Base-by-base conservation (phyloP, 495 filamentous ascomycete species). In the Xylaria palmicola region DNA sequence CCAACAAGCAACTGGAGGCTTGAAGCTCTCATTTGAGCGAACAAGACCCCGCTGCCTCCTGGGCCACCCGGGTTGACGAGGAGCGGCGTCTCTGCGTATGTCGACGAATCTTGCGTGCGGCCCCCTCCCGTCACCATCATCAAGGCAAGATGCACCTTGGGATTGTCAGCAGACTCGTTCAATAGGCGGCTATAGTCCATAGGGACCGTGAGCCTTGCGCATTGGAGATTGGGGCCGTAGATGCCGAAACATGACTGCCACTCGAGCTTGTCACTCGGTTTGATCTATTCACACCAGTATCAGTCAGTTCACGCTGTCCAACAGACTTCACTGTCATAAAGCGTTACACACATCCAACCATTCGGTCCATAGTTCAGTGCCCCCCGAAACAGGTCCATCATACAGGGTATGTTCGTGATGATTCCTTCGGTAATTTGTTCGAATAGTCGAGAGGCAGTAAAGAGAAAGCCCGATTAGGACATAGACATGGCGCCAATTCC, bases 191-290 rank as follows among this genome's bases (percentile, higher is more conserved):
- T 70, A 62, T 84, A 84, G 66, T 85, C 80, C 79, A 86, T 82
- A 4, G 84, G 84, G 7, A 86, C 78, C 34, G 80, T 77, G 6
- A 88, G 71, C 19, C 81, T 76, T 40, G 85, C 83, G 57, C 85
- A 87, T 64, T 77, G 74, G 59, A 82, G 75, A 9, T 63, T 12
- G 4, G 27, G 24, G 20, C 56, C 61, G 60, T 70, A 77, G 13
- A 59, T 34, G 6, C 17, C 39, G 24, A 70, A 70, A 60, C 76
- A 78, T 40, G 73, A 70, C 20, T 74, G 68, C 74, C 75, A 82
- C 60, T 70, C 49, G 12, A 82, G 70, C 41, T 80, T 72, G 39
- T 71, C 64, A 59, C 71, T 77, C 22, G 79, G 78, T 15, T 59
- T 62, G 39, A 82, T 81, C 78, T 81, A 58, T 30, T 45, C n/a